Conservation (phyloP, 768 basidiomycete genomes). For the Hericium alpestre region DNA sequence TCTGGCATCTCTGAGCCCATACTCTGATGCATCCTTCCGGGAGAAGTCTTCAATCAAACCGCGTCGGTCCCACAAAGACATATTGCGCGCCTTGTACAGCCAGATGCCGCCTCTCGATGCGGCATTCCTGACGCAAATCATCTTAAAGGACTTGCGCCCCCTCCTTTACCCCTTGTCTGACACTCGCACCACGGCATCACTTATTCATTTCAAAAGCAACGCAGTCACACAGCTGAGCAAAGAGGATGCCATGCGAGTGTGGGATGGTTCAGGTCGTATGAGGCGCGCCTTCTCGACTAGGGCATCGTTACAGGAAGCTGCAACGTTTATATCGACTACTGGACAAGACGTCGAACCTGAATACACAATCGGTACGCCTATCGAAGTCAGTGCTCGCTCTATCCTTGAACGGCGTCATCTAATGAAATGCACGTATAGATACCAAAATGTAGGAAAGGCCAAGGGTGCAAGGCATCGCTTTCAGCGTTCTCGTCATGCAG, state of each 20-base stretch:
- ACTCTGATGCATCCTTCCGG: constrained; percentile 41
- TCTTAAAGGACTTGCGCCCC: constrained; percentile 79
- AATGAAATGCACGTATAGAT: constrained; percentile 31
- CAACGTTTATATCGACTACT: constrained; percentile 23
- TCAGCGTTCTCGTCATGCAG: constrained; percentile 29
- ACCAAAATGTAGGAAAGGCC: constrained; percentile 75
- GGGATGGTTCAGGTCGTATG: constrained; percentile 56
- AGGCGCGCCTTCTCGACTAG: constrained; percentile 39
- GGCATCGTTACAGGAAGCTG: constrained; percentile 51
- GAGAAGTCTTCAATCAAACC: constrained; percentile 21
- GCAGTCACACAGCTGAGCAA: constrained; percentile 46
- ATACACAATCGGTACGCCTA: constrained; percentile 47
- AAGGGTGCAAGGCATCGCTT: constrained; percentile 47
- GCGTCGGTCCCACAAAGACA: constrained; percentile 22
- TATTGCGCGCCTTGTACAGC: constrained; percentile 51
- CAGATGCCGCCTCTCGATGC: constrained; percentile 53
- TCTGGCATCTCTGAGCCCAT: constrained; percentile 58
- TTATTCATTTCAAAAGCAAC: constrained; percentile 46
- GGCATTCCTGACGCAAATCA: constrained; percentile 71
- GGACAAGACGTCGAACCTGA: constrained; percentile 22
- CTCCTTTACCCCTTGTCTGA: constrained; percentile 58
- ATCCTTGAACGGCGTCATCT: neutral
- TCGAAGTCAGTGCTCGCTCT: constrained; percentile 37
- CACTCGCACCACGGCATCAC: constrained; percentile 37
- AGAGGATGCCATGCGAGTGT: constrained; percentile 57